Base-by-base conservation (phyloP, 192 early-diverging fungal species). In the Helicostylum pulchrum region DNA sequence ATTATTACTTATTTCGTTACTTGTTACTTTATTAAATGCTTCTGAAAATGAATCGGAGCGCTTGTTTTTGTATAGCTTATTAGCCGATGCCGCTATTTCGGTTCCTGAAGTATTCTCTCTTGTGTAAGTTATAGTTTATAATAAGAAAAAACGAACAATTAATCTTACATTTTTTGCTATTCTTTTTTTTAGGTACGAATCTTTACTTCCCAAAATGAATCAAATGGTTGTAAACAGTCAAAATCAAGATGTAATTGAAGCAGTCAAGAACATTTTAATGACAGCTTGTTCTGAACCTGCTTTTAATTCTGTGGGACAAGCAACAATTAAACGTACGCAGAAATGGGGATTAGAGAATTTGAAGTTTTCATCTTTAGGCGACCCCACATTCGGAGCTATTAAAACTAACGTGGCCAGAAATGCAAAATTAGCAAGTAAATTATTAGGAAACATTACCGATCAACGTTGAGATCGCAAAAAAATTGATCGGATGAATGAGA, bases 31-130 rank as follows among this genome's bases (percentile, higher is more conserved):
- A 77, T 71, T 92, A 31, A 80, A 89, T 59, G 77, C 78, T 49
- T 76, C 87, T 0, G 88, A 92, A 51, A 78, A 82, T 44, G 90
- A 92, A 50, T 68, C 75, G 6, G 90, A 92, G 75, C 66, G 79
- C 6, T 30, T 86, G 34, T 92, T 86, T 62, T 76, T 92, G 31
- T 92, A 91, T 56, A 78, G 81, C 1, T 88, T 88, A 71, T 69
- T 92, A 47, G 80, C 87, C 15, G 89, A 92, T 67, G 83, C 85
- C n/a, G 78, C 90, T 4, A 66, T 78, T 11, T 63, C 80, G 7
- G 74, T 82, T 17, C 90, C 89, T 14, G 83, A 90, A 39, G 78
- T 86, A 31, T 86, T 92, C 69, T 68, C 81, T 7, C 67, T 90
- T 46, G 78, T 92, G 79, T 90, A 84, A 84, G 82, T 80, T 20